A percentile compares a stretch with the other conserved stretches of the same genome.
phyloP scores from a whole-genome alignment of 768 basidiomycete species.

The Tulasnella sp. region DNA sequence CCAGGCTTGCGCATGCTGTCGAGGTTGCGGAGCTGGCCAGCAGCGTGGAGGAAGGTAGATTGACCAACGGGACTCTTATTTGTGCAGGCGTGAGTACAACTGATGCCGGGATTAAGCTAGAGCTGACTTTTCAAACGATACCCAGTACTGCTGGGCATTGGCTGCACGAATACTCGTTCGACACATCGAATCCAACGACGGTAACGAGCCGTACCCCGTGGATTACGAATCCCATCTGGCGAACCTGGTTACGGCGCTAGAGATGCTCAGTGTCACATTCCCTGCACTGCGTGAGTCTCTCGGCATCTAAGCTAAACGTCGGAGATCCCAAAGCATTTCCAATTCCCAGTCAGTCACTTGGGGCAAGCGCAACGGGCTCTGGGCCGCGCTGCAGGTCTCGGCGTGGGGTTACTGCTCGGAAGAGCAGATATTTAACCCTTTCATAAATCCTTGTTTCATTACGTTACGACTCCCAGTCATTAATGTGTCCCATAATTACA shows the following conservation, averaged over 20 bases:
- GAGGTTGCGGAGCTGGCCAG: conserved; percentile 5
- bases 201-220: conserved; percentile 35
- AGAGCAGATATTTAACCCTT: background rate
- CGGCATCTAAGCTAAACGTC: background rate
- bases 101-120: background rate
- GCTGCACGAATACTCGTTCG: background rate
- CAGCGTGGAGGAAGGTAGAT: background rate
- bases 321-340: background rate
- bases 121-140: background rate
- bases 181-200: conserved; percentile 7
- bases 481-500: too few species aligned
- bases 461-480: background rate
- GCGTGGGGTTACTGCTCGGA: background rate
- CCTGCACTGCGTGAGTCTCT: conserved; percentile 9
- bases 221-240: background rate
- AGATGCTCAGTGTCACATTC: conserved; percentile 6
- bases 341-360: background rate
- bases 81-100: background rate
- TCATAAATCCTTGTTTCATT: background rate
- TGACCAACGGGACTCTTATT: background rate
- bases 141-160: background rate
- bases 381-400: background rate
- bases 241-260: conserved; percentile 1
- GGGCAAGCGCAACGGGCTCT: background rate
- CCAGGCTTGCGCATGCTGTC: background rate